These are phyloP conservation scores for Cicer chorassanicum DNA, from an alignment of 306 rosid genomes.

Conservation along the genomic window DNA sequence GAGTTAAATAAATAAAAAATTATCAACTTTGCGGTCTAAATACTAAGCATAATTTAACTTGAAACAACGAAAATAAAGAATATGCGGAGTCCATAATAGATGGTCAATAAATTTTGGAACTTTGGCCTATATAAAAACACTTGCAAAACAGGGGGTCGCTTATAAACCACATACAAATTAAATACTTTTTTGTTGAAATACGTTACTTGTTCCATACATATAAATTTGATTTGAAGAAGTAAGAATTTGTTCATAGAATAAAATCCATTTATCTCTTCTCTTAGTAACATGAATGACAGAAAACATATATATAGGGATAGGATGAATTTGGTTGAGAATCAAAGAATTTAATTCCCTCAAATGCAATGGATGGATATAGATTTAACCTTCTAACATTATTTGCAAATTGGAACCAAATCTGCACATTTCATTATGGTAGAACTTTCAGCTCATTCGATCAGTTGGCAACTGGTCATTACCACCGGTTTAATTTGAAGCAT, in stretches of 20 bases:
- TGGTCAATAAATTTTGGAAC: constrained; percentile 40
- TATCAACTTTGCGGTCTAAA: no score
- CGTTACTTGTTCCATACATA: background rate
- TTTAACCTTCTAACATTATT: constrained; percentile 1
- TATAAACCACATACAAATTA: constrained; percentile 11
- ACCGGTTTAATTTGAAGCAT: background rate
- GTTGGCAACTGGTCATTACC: constrained; percentile 26
- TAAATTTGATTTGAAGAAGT: constrained; percentile 12
- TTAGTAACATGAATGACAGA: constrained; percentile 27
- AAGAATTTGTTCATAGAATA: constrained; percentile 37
- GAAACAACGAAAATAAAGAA: constrained; percentile 1
- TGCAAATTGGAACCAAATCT: constrained; percentile 51
- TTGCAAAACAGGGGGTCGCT: background rate
- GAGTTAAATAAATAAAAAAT: no score
- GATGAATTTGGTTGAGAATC: constrained; percentile 18
- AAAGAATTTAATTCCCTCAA: constrained; percentile 56
- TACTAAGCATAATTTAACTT: background rate
- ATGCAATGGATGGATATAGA: constrained; percentile 39
- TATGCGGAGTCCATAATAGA: constrained; percentile 45
- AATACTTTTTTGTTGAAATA: constrained; percentile 24
- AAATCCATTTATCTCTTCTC: background rate
- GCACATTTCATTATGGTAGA: background rate
- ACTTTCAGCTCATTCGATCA: constrained; percentile 20
- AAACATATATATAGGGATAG: background rate
- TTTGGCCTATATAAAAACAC: background rate